These are phyloP conservation scores for Talaromyces sp. DNA, from an alignment of 2,329 filamentous ascomycete species.

Conservation along the genomic window DNA sequence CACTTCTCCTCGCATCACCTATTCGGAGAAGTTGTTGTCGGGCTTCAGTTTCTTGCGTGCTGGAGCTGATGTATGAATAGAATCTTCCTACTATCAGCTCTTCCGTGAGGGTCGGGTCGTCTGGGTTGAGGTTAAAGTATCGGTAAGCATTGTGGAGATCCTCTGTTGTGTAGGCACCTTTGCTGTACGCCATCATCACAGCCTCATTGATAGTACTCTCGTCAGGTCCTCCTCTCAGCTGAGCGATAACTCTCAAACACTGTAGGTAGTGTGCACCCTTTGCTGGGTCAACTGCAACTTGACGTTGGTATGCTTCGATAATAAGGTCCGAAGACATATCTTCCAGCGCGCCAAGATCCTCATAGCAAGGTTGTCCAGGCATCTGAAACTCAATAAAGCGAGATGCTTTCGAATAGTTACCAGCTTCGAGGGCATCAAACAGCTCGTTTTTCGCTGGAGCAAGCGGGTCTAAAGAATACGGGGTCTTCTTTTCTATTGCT, in stretches of 20 bases:
- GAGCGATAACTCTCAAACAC: constrained; percentile 57
- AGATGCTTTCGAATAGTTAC: constrained; percentile 25
- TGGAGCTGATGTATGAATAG: constrained; percentile 53
- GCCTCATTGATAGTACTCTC: constrained; percentile 55
- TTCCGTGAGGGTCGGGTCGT: constrained; percentile 46
- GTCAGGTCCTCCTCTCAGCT: constrained; percentile 40
- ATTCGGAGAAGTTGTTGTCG: constrained; percentile 56
- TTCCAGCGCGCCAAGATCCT: constrained; percentile 56
- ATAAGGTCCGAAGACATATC: constrained; percentile 61
- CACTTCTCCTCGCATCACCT: constrained; percentile 53
- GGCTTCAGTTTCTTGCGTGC: constrained; percentile 52
- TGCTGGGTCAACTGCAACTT: constrained; percentile 50
- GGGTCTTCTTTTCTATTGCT: constrained; percentile 31
- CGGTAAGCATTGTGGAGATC: constrained; percentile 56
- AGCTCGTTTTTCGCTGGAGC: constrained; percentile 35
- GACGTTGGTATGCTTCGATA: constrained; percentile 57
- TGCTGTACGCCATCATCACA: constrained; percentile 53
- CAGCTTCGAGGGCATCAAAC: constrained; percentile 28
- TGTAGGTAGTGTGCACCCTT: constrained; percentile 59
- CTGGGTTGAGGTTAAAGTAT: constrained; percentile 51
- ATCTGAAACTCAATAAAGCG: constrained; percentile 22
- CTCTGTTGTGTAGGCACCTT: constrained; percentile 52
- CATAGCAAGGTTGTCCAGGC: constrained; percentile 42
- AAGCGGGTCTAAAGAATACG: constrained; percentile 25
- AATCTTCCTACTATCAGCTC: constrained; percentile 59